Percentiles rank a stretch among this genome's conserved stretches.
These are phyloP conservation scores for Ciborinia camelliae DNA, from an alignment of 2,329 filamentous ascomycete species.

Conservation along the genomic window DNA sequence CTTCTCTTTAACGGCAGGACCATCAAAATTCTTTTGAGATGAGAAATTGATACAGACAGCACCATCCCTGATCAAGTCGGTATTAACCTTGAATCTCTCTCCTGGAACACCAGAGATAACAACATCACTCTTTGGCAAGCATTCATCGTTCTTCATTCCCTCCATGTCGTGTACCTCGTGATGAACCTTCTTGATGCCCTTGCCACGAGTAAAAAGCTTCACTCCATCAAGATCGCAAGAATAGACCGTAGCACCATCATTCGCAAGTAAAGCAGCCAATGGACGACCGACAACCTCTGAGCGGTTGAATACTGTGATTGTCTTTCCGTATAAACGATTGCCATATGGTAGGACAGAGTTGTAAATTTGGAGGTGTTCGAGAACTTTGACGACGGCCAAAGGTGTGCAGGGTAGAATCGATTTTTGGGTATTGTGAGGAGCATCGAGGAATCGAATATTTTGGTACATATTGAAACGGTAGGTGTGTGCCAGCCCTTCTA, in stretches of 20 bases:
- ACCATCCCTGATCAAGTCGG: conserved; percentile 77
- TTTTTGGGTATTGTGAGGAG: conserved; percentile 73
- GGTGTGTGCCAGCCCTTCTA: conserved; percentile 89
- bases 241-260: conserved; percentile 94
- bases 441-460: conserved; percentile 91
- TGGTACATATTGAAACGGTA: conserved; percentile 99
- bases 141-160: conserved; percentile 74
- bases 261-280: conserved; percentile 86
- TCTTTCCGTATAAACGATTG: conserved; percentile 88
- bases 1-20: conserved; percentile 84
- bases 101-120: conserved; percentile 90
- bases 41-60: conserved; percentile 99
- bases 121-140: conserved; percentile 84
- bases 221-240: conserved; percentile 90
- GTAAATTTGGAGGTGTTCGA: conserved; percentile 94
- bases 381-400: conserved; percentile 91
- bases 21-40: conserved; percentile 88
- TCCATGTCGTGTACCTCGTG: conserved; percentile 80
- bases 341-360: conserved; percentile 91
- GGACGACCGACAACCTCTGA: conserved; percentile 94
- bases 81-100: conserved; percentile 86
- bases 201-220: conserved; percentile 86
- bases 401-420: conserved; percentile 94
- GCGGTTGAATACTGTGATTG: conserved; percentile 93
- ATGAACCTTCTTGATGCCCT: conserved; percentile 77